Evolutionary conservation across 1,139 yeast species (phyloP).

Genomic region (Pichia sp.): DNA sequence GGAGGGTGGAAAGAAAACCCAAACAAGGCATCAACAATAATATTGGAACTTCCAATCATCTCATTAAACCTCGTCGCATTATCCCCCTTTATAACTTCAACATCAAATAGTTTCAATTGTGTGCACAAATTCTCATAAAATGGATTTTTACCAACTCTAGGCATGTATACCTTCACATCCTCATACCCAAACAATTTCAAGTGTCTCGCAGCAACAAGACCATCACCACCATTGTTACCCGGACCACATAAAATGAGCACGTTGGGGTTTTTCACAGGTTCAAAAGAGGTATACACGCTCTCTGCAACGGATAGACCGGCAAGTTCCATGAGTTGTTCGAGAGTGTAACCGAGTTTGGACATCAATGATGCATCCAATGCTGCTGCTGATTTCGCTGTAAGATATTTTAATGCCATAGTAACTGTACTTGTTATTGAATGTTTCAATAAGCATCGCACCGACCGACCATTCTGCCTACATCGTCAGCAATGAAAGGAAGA

Average conservation of each 20-base stretch:
- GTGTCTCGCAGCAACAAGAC: slow-evolving; percentile 92
- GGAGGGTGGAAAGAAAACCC: slow-evolving; percentile 95
- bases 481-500: too few relatives aligned
- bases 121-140: slow-evolving; percentile 41
- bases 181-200: slow-evolving; percentile 67
- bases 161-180: slow-evolving; percentile 62
- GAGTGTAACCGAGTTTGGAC: slow-evolving; percentile 72
- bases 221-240: slow-evolving; percentile 97
- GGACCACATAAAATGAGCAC: slow-evolving; percentile 83
- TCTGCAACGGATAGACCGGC: slow-evolving; percentile 96
- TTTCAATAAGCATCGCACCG: too few relatives aligned
- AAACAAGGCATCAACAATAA: slow-evolving; percentile 76
- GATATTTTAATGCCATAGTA: slow-evolving; percentile 30
- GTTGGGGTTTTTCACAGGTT: slow-evolving; percentile 38
- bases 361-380: slow-evolving; percentile 78
- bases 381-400: slow-evolving; percentile 67
- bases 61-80: slow-evolving; percentile 21
- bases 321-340: slow-evolving; percentile 93
- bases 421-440: too few relatives aligned
- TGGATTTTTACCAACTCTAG: slow-evolving; percentile 45
- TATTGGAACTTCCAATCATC: slow-evolving; percentile 26
- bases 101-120: slow-evolving; percentile 53
- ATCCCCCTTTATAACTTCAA: slow-evolving; percentile 24
- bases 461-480: too few relatives aligned
- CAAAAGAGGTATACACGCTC: slow-evolving; percentile 61